Evolutionary conservation across 495 filamentous ascomycete species (phyloP).

Genomic region (Cercophora newfieldiana): DNA sequence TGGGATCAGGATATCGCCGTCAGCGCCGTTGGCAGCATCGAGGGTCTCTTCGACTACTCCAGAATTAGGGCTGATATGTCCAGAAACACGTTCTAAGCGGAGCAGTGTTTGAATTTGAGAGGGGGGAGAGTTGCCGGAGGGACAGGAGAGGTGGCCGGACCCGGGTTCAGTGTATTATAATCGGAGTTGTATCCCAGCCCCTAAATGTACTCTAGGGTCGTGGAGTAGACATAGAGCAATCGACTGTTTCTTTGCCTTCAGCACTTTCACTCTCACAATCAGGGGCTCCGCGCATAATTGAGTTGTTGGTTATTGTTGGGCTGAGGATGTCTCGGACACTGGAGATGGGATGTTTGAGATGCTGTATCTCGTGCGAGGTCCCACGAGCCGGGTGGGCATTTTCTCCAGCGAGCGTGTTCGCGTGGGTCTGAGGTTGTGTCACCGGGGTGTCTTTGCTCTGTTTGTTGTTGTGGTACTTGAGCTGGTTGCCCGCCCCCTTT

Average conservation of each 20-base stretch:
- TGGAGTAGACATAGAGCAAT: constrained; percentile 41
- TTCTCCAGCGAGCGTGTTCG: background rate
- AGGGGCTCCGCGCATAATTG: background rate
- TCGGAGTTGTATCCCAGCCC: constrained; percentile 33
- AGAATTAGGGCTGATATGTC: constrained; percentile 87
- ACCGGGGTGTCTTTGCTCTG: background rate
- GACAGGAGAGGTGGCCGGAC: constrained; percentile 9
- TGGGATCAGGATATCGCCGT: constrained; percentile 98
- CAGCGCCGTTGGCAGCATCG: constrained; percentile 86
- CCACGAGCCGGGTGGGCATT: background rate
- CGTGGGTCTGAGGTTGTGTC: background rate
- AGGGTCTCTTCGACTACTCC: constrained; percentile 88
- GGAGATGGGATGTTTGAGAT: background rate
- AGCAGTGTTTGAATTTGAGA: background rate
- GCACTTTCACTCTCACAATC: too few species aligned
- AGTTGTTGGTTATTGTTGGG: background rate
- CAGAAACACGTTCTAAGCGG: constrained; percentile 60
- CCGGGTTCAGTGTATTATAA: constrained; percentile 41
- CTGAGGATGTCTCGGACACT: background rate
- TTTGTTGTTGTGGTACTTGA: background rate
- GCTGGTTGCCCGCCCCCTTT: background rate
- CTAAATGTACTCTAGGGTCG: constrained; percentile 38
- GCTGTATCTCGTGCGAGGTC: background rate
- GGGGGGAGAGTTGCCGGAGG: background rate
- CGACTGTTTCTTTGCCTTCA: constrained; percentile 26